Percentiles rank a stretch among this genome's conserved stretches.
Conservation (phyloP, 805 yeast genomes). For the Nakazawaea molendinolei region DNA sequence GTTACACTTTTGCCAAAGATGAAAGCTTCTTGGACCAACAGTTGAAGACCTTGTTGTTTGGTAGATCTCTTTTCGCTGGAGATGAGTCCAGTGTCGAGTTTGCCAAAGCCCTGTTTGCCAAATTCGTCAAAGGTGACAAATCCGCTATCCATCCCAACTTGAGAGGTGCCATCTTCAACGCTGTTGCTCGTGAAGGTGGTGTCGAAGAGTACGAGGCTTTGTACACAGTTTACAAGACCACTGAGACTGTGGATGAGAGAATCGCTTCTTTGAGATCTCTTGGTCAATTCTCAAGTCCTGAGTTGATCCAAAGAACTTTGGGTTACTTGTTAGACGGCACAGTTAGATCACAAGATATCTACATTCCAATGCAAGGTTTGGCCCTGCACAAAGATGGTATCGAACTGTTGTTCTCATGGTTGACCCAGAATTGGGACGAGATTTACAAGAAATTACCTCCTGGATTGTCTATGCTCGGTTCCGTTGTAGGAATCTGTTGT, state of each 20-base stretch:
- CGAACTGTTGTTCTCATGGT: constrained; percentile 69
- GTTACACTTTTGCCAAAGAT: constrained; percentile 52
- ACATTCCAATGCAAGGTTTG: constrained; percentile 72
- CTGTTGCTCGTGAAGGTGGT: constrained; percentile 64
- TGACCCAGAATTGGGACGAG: constrained; percentile 61
- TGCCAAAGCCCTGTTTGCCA: constrained; percentile 41
- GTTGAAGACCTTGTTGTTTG: constrained; percentile 58
- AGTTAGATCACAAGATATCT: constrained; percentile 41
- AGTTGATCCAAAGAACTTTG: constrained; percentile 49
- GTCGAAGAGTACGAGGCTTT: constrained; percentile 56
- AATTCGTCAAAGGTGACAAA: constrained; percentile 55
- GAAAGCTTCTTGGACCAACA: constrained; percentile 59
- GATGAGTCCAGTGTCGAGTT: constrained; percentile 40
- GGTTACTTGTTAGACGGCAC: constrained; percentile 67
- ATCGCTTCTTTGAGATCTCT: constrained; percentile 61
- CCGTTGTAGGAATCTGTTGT: constrained; percentile 58
- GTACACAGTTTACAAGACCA: constrained; percentile 51
- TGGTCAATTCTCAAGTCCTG: constrained; percentile 53
- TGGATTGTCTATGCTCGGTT: constrained; percentile 70
- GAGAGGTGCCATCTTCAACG: constrained; percentile 55
- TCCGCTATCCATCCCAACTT: constrained; percentile 70
- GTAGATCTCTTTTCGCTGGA: constrained; percentile 49
- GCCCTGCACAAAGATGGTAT: constrained; percentile 58
- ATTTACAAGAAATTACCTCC: constrained; percentile 69
- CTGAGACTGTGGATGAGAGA: constrained; percentile 60